These are phyloP conservation scores for Discostella stelligeroides DNA, from an alignment of 108 stramenopile genomes.

Conservation along the genomic window DNA sequence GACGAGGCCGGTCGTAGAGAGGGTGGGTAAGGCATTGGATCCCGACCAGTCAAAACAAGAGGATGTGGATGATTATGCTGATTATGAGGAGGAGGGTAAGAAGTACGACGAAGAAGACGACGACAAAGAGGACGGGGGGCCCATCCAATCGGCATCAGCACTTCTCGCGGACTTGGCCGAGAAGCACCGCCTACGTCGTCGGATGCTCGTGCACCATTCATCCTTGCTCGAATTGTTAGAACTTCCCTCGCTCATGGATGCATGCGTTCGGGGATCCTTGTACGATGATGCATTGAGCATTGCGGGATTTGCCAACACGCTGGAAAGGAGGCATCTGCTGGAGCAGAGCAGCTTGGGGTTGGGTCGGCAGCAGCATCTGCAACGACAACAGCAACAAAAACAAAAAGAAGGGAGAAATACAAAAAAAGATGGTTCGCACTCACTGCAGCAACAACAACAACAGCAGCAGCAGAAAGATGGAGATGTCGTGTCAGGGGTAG, in stretches of 20 bases:
- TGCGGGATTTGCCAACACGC: constrained; percentile 84
- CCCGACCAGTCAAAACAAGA: constrained; percentile 46
- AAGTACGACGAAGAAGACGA: constrained; percentile 52
- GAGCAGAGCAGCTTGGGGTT: constrained; percentile 11
- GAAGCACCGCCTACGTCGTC: constrained; percentile 77
- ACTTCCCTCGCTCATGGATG: constrained; percentile 87
- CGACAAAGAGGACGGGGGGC: constrained; percentile 31
- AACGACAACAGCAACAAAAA: constrained; percentile 1
- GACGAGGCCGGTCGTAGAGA: constrained; percentile 48
- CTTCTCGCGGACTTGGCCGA: constrained; percentile 72
- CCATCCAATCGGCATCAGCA: constrained; percentile 27
- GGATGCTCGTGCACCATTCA: constrained; percentile 85
- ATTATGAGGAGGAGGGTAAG: constrained; percentile 48
- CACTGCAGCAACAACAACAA: not conserved
- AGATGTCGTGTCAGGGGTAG: constrained; percentile 69
- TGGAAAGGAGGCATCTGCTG: constrained; percentile 73
- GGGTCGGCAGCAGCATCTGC: not conserved
- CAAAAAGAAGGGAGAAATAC: not conserved
- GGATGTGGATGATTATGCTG: constrained; percentile 50
- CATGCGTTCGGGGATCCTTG: constrained; percentile 80
- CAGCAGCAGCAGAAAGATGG: constrained; percentile 48
- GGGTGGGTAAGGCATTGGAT: constrained; percentile 64
- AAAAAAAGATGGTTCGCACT: too few relatives aligned
- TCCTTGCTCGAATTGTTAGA: constrained; percentile 82
- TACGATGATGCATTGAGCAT: constrained; percentile 87